These are phyloP conservation scores for Aureobasidium mangrovei DNA, from an alignment of 2,329 filamentous ascomycete genomes.

Conservation along the genomic window DNA sequence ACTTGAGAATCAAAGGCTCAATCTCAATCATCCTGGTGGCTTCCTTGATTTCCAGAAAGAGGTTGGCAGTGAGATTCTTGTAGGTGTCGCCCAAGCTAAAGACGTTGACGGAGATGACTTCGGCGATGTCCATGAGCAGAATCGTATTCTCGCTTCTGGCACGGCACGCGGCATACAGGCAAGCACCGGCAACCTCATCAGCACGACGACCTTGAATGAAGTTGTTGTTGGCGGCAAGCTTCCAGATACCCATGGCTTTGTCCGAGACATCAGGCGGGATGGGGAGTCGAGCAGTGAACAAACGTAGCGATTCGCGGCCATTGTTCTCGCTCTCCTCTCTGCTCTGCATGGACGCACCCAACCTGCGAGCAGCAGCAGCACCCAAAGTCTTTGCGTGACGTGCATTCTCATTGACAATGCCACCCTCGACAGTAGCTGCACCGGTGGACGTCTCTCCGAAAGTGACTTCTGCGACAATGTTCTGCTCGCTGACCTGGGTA, in stretches of 20 bases:
- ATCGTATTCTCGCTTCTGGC: constrained; percentile 69
- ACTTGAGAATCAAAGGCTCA: constrained; percentile 84
- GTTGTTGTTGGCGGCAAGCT: constrained; percentile 49
- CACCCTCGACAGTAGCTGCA: constrained; percentile 83
- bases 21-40: constrained; percentile 13
- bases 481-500: constrained; percentile 71
- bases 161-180: constrained; percentile 81
- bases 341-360: constrained; percentile 42
- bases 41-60: constrained; percentile 55
- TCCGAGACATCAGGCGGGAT: constrained; percentile 29
- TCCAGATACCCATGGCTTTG: constrained; percentile 36
- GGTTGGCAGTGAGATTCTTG: constrained; percentile 64
- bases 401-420: constrained; percentile 77
- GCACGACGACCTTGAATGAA: constrained; percentile 77
- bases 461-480: constrained; percentile 84
- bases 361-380: constrained; percentile 36
- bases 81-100: constrained; percentile 87
- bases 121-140: constrained; percentile 93
- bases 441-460: constrained; percentile 84
- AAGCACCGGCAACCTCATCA: constrained; percentile 79
- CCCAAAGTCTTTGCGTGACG: constrained; percentile 60
- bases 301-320: constrained; percentile 35
- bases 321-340: constrained; percentile 47
- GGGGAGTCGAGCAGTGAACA: constrained; percentile 31
- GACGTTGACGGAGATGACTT: constrained; percentile 76